Evolutionary conservation across 768 basidiomycete species (phyloP).

Genomic region (Podaxis sp.): DNA sequence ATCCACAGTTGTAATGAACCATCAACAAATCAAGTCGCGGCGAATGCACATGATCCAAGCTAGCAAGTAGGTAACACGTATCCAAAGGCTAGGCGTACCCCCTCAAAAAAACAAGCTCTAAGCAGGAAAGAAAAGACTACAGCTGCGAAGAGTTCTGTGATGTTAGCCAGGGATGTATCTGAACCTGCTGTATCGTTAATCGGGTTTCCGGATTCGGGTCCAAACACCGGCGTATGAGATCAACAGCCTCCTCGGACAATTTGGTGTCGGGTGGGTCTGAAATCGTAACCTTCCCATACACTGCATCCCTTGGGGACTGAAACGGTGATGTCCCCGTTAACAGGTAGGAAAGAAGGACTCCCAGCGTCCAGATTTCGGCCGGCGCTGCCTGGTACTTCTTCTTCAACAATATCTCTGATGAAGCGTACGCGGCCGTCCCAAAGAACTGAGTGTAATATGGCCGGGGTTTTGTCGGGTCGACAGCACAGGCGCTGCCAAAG

Average conservation of each 20-base stretch:
- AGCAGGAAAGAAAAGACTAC: neutral
- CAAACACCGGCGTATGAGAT: slow-evolving; percentile 73
- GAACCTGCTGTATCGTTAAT: slow-evolving; percentile 78
- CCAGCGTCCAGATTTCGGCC: slow-evolving; percentile 95
- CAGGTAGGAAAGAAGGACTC: slow-evolving; percentile 91
- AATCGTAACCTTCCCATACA: slow-evolving; percentile 58
- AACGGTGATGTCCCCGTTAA: slow-evolving; percentile 93
- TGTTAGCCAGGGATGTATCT: slow-evolving; percentile 77
- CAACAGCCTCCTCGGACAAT: slow-evolving; percentile 46
- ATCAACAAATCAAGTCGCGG: neutral
- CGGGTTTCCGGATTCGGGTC: slow-evolving; percentile 79
- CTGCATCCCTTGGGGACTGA: slow-evolving; percentile 78
- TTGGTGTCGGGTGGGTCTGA: slow-evolving; percentile 32
- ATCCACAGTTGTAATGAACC: neutral
- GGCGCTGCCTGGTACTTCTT: slow-evolving; percentile 88
- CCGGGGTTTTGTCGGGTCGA: slow-evolving; percentile 55
- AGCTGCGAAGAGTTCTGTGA: neutral
- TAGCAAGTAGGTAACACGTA: neutral
- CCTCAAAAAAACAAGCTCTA: neutral
- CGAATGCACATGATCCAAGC: neutral
- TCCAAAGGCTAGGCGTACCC: neutral
- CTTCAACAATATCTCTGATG: slow-evolving; percentile 89
- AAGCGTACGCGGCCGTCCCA: slow-evolving; percentile 93
- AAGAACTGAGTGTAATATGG: slow-evolving; percentile 79
- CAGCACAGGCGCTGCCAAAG: slow-evolving; percentile 85